A percentile compares a stretch with the other conserved stretches of the same genome.
Conservation (phyloP, 1,139 yeast genomes). For the Magnusiomyces ingens region DNA sequence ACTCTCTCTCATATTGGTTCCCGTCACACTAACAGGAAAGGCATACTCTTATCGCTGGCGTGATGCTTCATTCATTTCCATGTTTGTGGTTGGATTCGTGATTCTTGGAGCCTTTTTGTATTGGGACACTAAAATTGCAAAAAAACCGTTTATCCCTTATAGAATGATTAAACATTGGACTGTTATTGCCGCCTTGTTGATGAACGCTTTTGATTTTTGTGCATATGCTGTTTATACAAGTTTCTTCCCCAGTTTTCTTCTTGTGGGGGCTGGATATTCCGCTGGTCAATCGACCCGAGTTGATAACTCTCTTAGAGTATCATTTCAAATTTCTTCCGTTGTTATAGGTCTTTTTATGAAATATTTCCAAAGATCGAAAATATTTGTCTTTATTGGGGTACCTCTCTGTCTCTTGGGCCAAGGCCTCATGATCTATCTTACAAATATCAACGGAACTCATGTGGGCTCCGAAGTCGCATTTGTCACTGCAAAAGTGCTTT, state of each 20-base stretch:
- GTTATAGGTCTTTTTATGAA: constrained; percentile 14
- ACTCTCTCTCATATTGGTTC: constrained; percentile 17
- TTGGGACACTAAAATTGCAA: constrained; percentile 13
- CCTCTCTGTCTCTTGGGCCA: constrained; percentile 15
- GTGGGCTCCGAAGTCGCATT: constrained; percentile 14
- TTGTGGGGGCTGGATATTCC: constrained; percentile 12
- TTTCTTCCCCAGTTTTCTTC: constrained; percentile 15
- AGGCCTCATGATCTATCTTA: constrained; percentile 15
- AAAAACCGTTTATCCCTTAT: constrained; percentile 16
- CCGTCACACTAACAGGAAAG: constrained; percentile 17
- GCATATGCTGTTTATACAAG: constrained; percentile 11
- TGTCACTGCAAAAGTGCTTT: constrained; percentile 19
- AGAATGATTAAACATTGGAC: constrained; percentile 12
- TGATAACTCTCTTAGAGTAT: constrained; percentile 14
- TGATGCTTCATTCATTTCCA: constrained; percentile 13
- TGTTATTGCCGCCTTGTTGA: constrained; percentile 12
- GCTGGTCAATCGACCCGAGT: constrained; percentile 14
- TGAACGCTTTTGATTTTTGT: constrained; percentile 12
- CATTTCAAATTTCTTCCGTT: constrained; percentile 15
- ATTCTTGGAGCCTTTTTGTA: constrained; percentile 6
- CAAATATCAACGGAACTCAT: constrained; percentile 6
- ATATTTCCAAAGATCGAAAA: constrained; percentile 12
- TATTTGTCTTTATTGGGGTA: constrained; percentile 11
- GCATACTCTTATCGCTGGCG: constrained; percentile 14
- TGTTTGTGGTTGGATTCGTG: constrained; percentile 13